Percentiles rank a stretch among this genome's conserved stretches.
phyloP scores from a whole-genome alignment of 768 basidiomycete genomes.

The Leccinum truebloodii region DNA sequence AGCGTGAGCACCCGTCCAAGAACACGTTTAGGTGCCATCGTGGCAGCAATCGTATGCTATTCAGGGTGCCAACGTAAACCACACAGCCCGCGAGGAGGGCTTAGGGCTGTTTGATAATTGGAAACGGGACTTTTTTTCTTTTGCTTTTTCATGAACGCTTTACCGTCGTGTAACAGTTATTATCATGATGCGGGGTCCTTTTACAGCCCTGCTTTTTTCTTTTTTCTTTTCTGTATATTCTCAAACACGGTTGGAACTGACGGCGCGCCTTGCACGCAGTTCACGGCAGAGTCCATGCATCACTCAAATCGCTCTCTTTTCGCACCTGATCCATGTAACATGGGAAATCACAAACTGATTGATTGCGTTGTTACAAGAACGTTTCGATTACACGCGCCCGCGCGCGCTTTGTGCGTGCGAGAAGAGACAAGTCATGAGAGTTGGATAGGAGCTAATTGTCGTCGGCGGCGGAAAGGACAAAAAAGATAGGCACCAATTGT shows the following conservation, averaged over 20 bases:
- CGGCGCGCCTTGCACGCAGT: constrained; percentile 18
- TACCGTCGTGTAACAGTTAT: constrained; percentile 16
- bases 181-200: constrained; percentile 10
- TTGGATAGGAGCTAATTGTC: constrained; percentile 25
- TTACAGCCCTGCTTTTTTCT: constrained; percentile 11
- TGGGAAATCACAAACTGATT: constrained; percentile 23
- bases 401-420: background rate
- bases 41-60: constrained; percentile 23
- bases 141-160: constrained; percentile 9
- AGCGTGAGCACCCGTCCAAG: constrained; percentile 13
- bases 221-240: background rate
- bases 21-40: constrained; percentile 26
- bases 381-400: constrained; percentile 21
- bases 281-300: constrained; percentile 18
- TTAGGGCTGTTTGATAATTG: constrained; percentile 25
- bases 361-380: constrained; percentile 16
- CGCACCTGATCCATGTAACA: constrained; percentile 22
- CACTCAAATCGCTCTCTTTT: constrained; percentile 4
- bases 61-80: constrained; percentile 32
- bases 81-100: constrained; percentile 29
- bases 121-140: constrained; percentile 6
- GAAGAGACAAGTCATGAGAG: background rate
- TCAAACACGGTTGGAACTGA: constrained; percentile 14
- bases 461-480: constrained; percentile 11
- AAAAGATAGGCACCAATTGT: constrained; percentile 24